Base-by-base conservation (phyloP, 805 yeast genomes). In the Clavispora fructus region DNA sequence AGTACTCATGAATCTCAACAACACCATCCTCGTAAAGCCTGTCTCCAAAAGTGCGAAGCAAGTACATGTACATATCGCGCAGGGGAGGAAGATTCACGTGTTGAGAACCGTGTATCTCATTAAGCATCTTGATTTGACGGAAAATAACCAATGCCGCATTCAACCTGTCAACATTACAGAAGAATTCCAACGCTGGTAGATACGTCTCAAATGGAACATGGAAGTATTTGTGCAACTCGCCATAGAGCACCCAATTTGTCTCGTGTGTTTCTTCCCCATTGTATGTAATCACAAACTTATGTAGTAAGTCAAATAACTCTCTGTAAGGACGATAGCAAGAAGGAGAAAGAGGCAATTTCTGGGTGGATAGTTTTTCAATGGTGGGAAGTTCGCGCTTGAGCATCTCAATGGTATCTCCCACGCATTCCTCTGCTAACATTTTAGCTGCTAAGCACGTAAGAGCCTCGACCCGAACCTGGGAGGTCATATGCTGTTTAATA, bases 1-100 rank as follows among this genome's bases (percentile, higher is more conserved):
- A 65, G 40, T 76, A 73, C 45, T 79, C 75, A 53, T 85, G 88
- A 3, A 87, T 62, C 47, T 82, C 84, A 41, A 69, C 69, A 14
- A 85, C 79, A 0, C 92, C 94, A 7, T 81, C 82, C 47, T 76
- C 80, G 53, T 82, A 86, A 30, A 73, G 63, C 43, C 68, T 66
- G 41, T 72, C 71, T 1, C 89, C 86, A 64, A 85, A 85, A 41
- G 76, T 76, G 43, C 75, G 69, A 58, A 87, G 81, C 23, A 86
- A 61, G 52, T 77, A 77, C 45, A 74, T 61, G 55, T 85, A 87
- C 61, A 85, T 77, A 19, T 79, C 82, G 16, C 50, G 42, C 53
- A 46, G 53, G 1, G 59, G 59, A 2, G 59, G 55, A 7, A 26
- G 30, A 35, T 51, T 49, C 17, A 41, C 37, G 41, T 51, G 46